Conservation (phyloP, 2,329 filamentous ascomycete species). For the Claviceps quebecensis region DNA sequence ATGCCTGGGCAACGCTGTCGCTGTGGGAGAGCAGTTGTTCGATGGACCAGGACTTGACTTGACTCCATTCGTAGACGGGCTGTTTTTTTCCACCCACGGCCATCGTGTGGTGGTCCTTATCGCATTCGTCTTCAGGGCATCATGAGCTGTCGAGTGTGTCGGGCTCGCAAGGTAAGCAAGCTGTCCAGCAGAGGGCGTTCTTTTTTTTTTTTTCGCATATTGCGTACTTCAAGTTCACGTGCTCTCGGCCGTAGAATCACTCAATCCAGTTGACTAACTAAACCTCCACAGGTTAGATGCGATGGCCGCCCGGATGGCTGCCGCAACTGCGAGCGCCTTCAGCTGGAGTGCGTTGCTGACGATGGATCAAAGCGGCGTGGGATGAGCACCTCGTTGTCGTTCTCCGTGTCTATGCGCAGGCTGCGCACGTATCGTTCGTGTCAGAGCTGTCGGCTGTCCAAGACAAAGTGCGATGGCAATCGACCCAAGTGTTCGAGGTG, state of each 20-base stretch:
- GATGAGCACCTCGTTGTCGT: constrained; percentile 14
- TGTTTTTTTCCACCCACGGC: no score
- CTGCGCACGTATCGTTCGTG: constrained; percentile 28
- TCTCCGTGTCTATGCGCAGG: constrained; percentile 20
- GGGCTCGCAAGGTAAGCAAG: constrained; percentile 24
- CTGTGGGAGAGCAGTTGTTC: neutral
- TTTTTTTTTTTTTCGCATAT: no score
- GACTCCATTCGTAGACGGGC: neutral
- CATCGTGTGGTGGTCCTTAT: neutral
- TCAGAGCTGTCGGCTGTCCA: constrained; percentile 24
- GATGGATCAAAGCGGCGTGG: constrained; percentile 16
- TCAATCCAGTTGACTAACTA: neutral
- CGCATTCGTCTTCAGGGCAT: neutral
- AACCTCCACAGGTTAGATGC: constrained; percentile 23
- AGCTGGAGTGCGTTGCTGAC: constrained; percentile 26
- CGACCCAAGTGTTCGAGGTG: constrained; percentile 25
- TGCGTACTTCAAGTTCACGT: no score
- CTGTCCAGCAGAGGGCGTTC: no score
- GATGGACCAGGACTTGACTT: no score
- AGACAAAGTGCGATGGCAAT: constrained; percentile 28
- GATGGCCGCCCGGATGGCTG: constrained; percentile 27
- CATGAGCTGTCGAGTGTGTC: constrained; percentile 25
- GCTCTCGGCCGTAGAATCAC: neutral
- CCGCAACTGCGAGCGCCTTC: constrained; percentile 28
- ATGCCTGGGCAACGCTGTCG: neutral